Evolutionary conservation across 495 filamentous ascomycete genomes (phyloP).

Genomic region (Gamarada debralockiae): DNA sequence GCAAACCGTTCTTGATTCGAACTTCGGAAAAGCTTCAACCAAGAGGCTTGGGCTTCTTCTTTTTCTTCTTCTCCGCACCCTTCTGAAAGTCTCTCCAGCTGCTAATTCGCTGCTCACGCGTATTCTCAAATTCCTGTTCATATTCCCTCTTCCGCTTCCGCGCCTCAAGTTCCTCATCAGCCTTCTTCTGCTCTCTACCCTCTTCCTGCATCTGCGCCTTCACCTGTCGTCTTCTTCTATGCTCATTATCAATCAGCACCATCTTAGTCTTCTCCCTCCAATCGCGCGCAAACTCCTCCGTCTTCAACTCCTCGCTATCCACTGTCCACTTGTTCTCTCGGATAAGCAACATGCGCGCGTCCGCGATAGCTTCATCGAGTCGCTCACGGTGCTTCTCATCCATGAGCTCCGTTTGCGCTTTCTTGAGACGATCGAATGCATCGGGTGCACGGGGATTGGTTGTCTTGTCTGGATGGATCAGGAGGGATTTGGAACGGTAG

Average conservation of each 20-base stretch:
- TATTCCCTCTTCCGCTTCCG: conserved; percentile 91
- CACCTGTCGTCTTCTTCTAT: conserved; percentile 74
- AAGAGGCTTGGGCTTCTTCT: conserved; percentile 89
- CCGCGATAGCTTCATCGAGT: conserved; percentile 92
- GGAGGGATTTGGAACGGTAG: conserved; percentile 94
- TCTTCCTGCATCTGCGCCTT: conserved; percentile 97
- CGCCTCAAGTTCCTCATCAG: conserved; percentile 80
- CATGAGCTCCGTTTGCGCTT: conserved; percentile 84
- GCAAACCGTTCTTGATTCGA: too few relatives aligned
- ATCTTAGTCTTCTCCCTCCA: conserved; percentile 91
- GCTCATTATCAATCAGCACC: conserved; percentile 91
- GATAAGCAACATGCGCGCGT: conserved; percentile 90
- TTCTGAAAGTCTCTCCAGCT: conserved; percentile 95
- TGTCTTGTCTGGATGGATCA: conserved; percentile 99
- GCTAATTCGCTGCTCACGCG: conserved; percentile 83
- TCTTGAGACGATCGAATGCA: conserved; percentile 95
- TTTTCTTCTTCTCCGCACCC: conserved; percentile 70
- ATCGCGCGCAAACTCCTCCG: conserved; percentile 72
- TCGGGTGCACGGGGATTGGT: conserved; percentile 87
- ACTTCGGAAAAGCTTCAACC: conserved; percentile 36
- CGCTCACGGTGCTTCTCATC: conserved; percentile 86
- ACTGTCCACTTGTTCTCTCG: conserved; percentile 89
- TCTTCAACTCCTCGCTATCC: conserved; percentile 81
- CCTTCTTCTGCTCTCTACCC: conserved; percentile 81
- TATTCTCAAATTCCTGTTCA: conserved; percentile 91